These are phyloP conservation scores for Macrolepiota fuliginosa DNA, from an alignment of 768 basidiomycete species.

Conservation along the genomic window DNA sequence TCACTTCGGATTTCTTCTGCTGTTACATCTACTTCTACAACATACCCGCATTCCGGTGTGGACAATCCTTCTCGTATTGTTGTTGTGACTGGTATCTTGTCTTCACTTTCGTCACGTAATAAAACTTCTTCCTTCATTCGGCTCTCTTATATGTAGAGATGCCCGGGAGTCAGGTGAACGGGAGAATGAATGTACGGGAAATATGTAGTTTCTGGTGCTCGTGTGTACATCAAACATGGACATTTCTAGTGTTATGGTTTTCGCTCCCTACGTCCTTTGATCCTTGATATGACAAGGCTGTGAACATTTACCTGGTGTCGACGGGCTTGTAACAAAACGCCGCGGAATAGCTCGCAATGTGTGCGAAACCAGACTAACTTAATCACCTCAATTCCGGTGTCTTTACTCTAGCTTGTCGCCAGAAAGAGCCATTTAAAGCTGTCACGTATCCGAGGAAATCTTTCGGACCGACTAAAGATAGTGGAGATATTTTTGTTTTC, in stretches of 20 bases:
- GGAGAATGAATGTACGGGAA: background rate
- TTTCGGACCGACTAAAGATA: constrained; percentile 9
- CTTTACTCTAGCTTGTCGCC: background rate
- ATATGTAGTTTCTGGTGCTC: constrained; percentile 3
- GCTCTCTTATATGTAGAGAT: background rate
- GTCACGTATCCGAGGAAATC: constrained; percentile 4
- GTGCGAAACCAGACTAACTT: background rate
- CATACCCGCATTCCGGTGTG: constrained; percentile 12
- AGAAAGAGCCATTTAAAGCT: background rate
- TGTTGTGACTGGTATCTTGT: background rate
- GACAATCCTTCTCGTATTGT: background rate
- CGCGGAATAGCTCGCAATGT: background rate
- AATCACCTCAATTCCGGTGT: background rate
- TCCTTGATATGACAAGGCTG: background rate
- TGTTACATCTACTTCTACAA: constrained; percentile 9
- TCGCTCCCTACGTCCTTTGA: background rate
- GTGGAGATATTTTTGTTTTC: background rate
- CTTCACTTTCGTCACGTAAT: background rate
- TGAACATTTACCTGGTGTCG: constrained; percentile 13
- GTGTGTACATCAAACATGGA: constrained; percentile 7
- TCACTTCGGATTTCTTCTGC: constrained; percentile 1
- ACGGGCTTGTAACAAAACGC: background rate
- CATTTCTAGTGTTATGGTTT: background rate
- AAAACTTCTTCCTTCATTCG: background rate
- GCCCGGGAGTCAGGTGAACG: background rate